A percentile compares a stretch with the other conserved stretches of the same genome.
These are phyloP conservation scores for Eucalyptus cloeziana DNA, from an alignment of 345 rosid species.

Conservation along the genomic window DNA sequence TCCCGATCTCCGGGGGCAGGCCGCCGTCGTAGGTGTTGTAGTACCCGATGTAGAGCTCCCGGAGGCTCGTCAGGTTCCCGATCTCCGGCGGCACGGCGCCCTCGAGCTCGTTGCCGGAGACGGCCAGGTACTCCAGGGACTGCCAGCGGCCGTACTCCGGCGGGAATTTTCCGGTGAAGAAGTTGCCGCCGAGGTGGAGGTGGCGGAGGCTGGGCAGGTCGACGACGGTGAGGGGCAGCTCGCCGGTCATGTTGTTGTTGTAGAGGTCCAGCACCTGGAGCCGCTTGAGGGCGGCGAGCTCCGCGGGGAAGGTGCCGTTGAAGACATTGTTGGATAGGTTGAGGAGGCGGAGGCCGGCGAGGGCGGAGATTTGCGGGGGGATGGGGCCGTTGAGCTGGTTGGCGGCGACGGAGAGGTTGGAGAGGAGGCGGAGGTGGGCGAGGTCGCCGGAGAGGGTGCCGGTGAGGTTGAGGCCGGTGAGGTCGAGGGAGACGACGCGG, in stretches of 20 bases:
- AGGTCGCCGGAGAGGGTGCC: conserved; percentile 47
- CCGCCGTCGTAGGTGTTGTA: conserved; percentile 41
- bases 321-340: conserved; percentile 94
- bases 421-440: conserved; percentile 50
- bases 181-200: conserved; percentile 43
- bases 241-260: conserved; percentile 85
- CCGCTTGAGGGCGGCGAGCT: conserved; percentile 37
- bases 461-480: conserved; percentile 48
- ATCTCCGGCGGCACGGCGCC: conserved; percentile 46
- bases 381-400: conserved; percentile 63
- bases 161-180: conserved; percentile 24
- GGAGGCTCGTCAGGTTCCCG: conserved; percentile 29
- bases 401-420: conserved; percentile 41
- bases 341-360: conserved; percentile 45
- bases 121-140: conserved; percentile 28
- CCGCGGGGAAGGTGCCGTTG: conserved; percentile 54
- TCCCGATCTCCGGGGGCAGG: conserved; percentile 35
- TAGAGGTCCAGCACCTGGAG: conserved; percentile 84
- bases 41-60: conserved; percentile 70
- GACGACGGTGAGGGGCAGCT: conserved; percentile 55
- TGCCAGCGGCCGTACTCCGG: conserved; percentile 51
- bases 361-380: conserved; percentile 45
- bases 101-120: conserved; percentile 47
- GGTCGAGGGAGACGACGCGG: conserved; percentile 56
- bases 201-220: conserved; percentile 38